A percentile compares a stretch with the other conserved stretches of the same genome.
Conservation (phyloP, 2,329 filamentous ascomycete genomes). For the Xylariaceae sp. region DNA sequence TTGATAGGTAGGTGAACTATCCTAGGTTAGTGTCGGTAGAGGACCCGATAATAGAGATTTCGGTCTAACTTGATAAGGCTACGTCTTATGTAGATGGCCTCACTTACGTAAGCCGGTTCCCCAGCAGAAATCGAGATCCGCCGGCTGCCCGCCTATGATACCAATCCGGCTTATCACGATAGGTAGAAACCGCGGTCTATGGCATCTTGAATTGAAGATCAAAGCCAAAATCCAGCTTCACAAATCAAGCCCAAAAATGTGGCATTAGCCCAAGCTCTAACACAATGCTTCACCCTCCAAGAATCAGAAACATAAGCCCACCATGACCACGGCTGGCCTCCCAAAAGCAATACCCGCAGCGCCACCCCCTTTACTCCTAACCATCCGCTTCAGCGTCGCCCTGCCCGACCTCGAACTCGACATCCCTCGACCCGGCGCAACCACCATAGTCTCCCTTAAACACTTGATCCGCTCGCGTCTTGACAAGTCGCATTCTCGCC, state of each 20-base stretch:
- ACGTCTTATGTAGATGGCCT: too few relatives aligned
- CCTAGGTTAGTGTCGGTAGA: too few relatives aligned
- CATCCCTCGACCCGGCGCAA: slow-evolving; percentile 60
- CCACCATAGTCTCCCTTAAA: slow-evolving; percentile 74
- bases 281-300: slow-evolving; percentile 11
- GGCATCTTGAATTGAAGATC: not conserved
- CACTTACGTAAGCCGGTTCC: too few relatives aligned
- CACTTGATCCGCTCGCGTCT: slow-evolving; percentile 72
- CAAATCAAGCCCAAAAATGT: not conserved
- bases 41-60: too few relatives aligned
- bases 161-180: too few relatives aligned
- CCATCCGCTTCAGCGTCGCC: slow-evolving; percentile 83
- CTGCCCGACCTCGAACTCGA: slow-evolving; percentile 78
- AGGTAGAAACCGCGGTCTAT: not conserved
- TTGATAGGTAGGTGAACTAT: too few relatives aligned
- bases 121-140: too few relatives aligned
- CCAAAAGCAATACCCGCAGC: slow-evolving; percentile 12
- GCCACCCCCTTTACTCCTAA: slow-evolving; percentile 56
- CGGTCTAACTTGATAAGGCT: too few relatives aligned
- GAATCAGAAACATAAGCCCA: slow-evolving; percentile 1
- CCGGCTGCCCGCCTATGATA: too few relatives aligned
- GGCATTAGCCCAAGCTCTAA: not conserved
- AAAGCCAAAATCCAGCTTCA: not conserved
- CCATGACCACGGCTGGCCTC: slow-evolving; percentile 7
- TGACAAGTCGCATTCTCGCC: slow-evolving; percentile 53